These are phyloP conservation scores for Babesia ovata DNA, from an alignment of 169 alveolate species.

Conservation along the genomic window DNA sequence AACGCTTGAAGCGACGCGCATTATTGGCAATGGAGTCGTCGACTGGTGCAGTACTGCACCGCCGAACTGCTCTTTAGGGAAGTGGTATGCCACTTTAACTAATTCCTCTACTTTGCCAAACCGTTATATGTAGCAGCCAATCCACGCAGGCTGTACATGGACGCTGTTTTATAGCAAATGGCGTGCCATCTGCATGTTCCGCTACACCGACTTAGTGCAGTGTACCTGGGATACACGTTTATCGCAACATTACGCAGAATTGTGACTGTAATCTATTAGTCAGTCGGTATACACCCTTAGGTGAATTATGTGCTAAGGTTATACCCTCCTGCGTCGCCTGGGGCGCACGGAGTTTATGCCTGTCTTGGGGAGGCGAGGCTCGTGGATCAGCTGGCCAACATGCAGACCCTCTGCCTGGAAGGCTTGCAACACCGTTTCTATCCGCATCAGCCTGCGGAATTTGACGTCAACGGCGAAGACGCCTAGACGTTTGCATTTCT, in stretches of 20 bases:
- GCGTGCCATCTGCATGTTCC: too few relatives aligned
- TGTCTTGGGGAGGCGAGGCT: slow-evolving; percentile 84
- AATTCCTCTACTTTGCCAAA: too few relatives aligned
- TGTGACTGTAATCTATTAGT: too few relatives aligned
- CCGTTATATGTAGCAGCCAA: not conserved
- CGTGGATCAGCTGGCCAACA: slow-evolving; percentile 81
- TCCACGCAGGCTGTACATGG: not conserved
- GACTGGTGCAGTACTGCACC: too few relatives aligned
- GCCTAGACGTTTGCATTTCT: slow-evolving; percentile 85
- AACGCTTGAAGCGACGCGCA: not conserved
- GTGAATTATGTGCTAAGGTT: not conserved
- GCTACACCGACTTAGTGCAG: too few relatives aligned
- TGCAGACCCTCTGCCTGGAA: slow-evolving; percentile 82
- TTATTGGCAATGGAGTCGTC: too few relatives aligned
- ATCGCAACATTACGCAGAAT: too few relatives aligned
- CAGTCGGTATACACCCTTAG: too few relatives aligned
- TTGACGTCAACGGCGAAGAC: slow-evolving; percentile 78
- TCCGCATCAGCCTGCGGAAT: slow-evolving; percentile 82
- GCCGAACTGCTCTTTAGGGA: too few relatives aligned
- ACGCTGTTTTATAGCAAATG: too few relatives aligned
- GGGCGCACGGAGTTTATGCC: slow-evolving; percentile 84
- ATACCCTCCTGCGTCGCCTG: slow-evolving; percentile 83
- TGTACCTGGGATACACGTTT: too few relatives aligned
- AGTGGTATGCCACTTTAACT: too few relatives aligned
- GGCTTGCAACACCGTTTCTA: slow-evolving; percentile 85